phyloP scores from a whole-genome alignment of 371 early-diverging fungal genomes.

The Lichtheimia ramosa region DNA sequence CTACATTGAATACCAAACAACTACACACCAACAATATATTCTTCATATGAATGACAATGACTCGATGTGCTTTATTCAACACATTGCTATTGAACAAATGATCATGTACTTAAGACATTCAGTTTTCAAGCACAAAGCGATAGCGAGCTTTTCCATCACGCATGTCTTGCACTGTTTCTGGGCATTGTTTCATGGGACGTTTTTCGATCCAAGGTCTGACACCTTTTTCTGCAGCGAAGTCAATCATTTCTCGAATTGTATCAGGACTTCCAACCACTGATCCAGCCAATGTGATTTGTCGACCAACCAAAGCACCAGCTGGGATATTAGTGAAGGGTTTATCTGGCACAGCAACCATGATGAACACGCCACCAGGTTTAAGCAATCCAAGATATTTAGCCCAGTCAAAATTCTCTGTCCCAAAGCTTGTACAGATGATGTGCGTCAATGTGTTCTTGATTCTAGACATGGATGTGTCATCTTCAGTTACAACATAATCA shows the following conservation, averaged over 20 bases:
- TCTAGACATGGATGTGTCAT: constrained; percentile 17
- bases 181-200: constrained; percentile 61
- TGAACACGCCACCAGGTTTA: constrained; percentile 41
- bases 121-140: constrained; percentile 60
- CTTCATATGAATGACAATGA: too few species aligned
- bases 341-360: constrained; percentile 66
- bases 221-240: constrained; percentile 65
- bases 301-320: constrained; percentile 32
- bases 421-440: constrained; percentile 43
- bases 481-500: constrained; percentile 27
- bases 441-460: constrained; percentile 16
- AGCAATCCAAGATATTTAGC: constrained; percentile 38
- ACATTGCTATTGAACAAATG: too few species aligned
- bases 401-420: constrained; percentile 39
- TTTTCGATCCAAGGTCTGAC: constrained; percentile 69
- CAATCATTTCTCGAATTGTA: constrained; percentile 63
- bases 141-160: constrained; percentile 66
- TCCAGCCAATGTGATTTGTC: constrained; percentile 56
- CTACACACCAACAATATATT: too few species aligned
- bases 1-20: too few species aligned
- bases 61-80: too few species aligned
- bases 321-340: constrained; percentile 32
- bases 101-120: not conserved
- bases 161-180: constrained; percentile 59
- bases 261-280: constrained; percentile 67